Evolutionary conservation across 2,329 filamentous ascomycete species (phyloP), one percentile per base, ranked within the genome.

Genomic region (Amylocarpus encephaloides): DNA sequence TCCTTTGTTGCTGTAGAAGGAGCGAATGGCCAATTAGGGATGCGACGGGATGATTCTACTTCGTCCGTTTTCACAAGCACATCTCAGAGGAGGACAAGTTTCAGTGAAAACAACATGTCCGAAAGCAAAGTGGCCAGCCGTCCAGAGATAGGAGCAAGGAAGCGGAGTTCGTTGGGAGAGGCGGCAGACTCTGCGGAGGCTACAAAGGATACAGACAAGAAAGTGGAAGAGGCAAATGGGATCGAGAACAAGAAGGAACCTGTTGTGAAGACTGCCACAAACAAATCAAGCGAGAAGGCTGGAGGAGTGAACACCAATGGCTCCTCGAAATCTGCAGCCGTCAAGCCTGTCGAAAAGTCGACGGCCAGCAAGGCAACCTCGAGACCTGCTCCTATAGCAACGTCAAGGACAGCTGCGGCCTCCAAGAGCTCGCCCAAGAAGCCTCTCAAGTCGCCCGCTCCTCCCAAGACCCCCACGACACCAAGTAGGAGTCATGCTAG

Each of bases 1-100:
- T 87, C 74, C 65, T 91, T 91, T 65, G 78, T 91, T 46, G 79
- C 85, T 15, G 77, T 91, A 41, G 85, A 89, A 68, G 69, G 48
- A 68, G 64, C 33, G 67, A 70, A 33, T 70, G 71, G 66, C 29
- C 61, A 70, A 34, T 63, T 70, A 30, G 71, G 70, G 22, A 55
- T 76, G 50, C 67, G 67, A 52, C 73, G 70, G 57, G 64, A 66
- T 19, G 54, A 50, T 7, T 63, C 57, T 42, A 50, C 50, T 53
- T 62, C 50, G 6, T 63, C 57, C 41, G 51, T 50, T 53, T 62
- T 62, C 40, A 54, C 60, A 40, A 64, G 57, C 43, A 55, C 58
- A 50, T 51, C 59, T 32, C 60, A 50, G 46, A 53, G 62, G 47
- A 59, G 63, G 40, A 53, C 52, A 30, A 64, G 61, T 48, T 64